A percentile compares a stretch with the other conserved stretches of the same genome.
Evolutionary conservation across 2,329 filamentous ascomycete species (phyloP).

Genomic region (Ceratocystis variospora): DNA sequence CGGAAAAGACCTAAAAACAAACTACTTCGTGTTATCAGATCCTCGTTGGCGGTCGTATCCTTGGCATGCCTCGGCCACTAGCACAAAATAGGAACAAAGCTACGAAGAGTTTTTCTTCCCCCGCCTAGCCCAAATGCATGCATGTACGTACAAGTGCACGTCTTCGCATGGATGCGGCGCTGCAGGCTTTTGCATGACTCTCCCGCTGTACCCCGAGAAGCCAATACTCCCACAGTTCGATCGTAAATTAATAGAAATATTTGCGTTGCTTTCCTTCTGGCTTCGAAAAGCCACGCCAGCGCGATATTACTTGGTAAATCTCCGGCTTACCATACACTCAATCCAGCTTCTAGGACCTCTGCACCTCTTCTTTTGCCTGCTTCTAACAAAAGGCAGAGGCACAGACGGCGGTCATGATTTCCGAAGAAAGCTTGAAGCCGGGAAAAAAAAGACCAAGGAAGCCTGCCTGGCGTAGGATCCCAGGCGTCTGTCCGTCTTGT

Average conservation of each 20-base stretch:
- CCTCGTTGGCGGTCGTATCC: not conserved
- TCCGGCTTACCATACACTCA: too few relatives aligned
- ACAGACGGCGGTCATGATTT: not conserved
- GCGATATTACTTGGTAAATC: too few relatives aligned
- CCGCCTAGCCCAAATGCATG: not conserved
- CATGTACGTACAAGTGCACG: too few relatives aligned
- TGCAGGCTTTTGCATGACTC: too few relatives aligned
- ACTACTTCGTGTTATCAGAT: slow-evolving; percentile 2
- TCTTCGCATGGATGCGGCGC: too few relatives aligned
- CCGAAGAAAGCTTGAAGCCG: not conserved
- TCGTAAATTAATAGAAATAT: too few relatives aligned
- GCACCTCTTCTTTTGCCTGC: not conserved
- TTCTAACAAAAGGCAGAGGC: not conserved
- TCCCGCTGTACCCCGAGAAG: too few relatives aligned
- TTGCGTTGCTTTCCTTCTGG: too few relatives aligned
- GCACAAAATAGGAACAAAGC: slow-evolving; percentile 8
- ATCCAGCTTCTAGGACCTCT: too few relatives aligned
- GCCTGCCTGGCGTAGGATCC: not conserved
- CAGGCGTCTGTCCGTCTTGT: slow-evolving; percentile 1
- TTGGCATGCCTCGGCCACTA: not conserved
- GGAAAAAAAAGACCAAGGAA: not conserved
- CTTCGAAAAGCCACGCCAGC: too few relatives aligned
- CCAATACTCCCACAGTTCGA: too few relatives aligned
- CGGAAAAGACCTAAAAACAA: not conserved
- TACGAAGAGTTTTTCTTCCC: slow-evolving; percentile 4